Base-by-base conservation (phyloP, 2,329 filamentous ascomycete genomes). In the Stagonosporopsis cucurbitacearum region DNA sequence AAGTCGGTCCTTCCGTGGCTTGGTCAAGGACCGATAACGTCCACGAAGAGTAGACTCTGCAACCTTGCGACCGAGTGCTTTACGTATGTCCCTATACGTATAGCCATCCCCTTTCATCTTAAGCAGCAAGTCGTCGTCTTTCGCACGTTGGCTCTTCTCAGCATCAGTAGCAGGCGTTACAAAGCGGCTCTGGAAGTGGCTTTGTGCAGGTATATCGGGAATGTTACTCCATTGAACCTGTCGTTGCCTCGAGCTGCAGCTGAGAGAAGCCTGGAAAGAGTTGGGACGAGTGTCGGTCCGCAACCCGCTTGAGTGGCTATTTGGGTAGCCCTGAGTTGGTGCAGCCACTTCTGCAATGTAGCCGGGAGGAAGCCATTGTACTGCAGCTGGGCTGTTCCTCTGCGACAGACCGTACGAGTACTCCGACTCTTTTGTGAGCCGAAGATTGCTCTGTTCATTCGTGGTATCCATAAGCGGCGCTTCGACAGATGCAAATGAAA, bases 41-140 rank as follows among this genome's bases (percentile, higher is more conserved):
- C 90, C 90, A 13, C 90, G 82, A 33, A 93, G 79, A 0, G 90
- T 92, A 11, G 88, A 89, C 74, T 91, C 88, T 1, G 88, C 86
- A 64, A 90, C 87, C 0, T 70, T 74, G 60, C 88, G 88, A 1
- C 79, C 75, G 13, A 86, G 84, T 17, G 75, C 66, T 6, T 69
- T 64, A 33, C 82, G 82, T 65, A 91, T 91, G 55, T 88, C 81
- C 50, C 81, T 83, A 74, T 91, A 92, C 0, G 87, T 85, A 76
- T 84, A 77, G 3, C 87, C 87, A 1, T 77, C 71, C 7, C 72
- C 66, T 69, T 85, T 86, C 22, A 80, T 78, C n/a, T 78, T 67
- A 15, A 89, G 70, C 1, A 90, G 78, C 37, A 71, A 59, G 6
- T 64, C 41, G 35, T 76, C 70, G 28, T 75, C 70, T 2, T 42